Evolutionary conservation across 306 rosid genomes (phyloP).

Genomic region (Quercus variabilis): DNA sequence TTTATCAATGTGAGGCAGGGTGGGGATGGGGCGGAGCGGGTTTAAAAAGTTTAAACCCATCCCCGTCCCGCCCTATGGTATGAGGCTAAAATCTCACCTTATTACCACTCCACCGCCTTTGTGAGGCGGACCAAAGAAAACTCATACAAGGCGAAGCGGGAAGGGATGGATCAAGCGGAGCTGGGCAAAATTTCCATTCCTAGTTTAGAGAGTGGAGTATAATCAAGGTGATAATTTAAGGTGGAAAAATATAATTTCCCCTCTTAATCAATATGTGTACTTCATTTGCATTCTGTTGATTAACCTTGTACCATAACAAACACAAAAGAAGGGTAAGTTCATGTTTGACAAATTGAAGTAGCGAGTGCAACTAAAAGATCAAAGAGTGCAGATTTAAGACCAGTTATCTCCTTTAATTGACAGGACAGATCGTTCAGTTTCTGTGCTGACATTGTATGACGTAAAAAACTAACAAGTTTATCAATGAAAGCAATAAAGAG

Average conservation of each 20-base stretch:
- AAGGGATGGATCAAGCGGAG: accelerated
- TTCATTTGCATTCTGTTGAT: background rate
- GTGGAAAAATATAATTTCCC: no score
- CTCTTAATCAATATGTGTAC: no score
- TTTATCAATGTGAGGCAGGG: no score
- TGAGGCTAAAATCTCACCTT: no score
- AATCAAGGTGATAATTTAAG: no score
- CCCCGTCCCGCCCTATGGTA: accelerated
- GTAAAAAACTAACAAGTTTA: background rate
- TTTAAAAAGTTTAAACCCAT: no score
- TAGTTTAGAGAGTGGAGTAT: no score
- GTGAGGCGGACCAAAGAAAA: no score
- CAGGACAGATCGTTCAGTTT: background rate
- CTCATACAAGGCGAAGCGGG: accelerated
- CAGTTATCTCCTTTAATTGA: background rate
- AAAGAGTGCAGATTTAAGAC: background rate
- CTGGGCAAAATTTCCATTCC: no score
- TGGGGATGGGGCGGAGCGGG: accelerated
- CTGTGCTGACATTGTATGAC: background rate
- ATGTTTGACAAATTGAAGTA: background rate
- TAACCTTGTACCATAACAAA: background rate
- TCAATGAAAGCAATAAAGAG: background rate
- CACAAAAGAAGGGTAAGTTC: background rate
- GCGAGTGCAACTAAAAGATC: background rate
- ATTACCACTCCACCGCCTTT: accelerated